phyloP scores from a whole-genome alignment of 345 rosid species.

The Geranium rotundifolium region DNA sequence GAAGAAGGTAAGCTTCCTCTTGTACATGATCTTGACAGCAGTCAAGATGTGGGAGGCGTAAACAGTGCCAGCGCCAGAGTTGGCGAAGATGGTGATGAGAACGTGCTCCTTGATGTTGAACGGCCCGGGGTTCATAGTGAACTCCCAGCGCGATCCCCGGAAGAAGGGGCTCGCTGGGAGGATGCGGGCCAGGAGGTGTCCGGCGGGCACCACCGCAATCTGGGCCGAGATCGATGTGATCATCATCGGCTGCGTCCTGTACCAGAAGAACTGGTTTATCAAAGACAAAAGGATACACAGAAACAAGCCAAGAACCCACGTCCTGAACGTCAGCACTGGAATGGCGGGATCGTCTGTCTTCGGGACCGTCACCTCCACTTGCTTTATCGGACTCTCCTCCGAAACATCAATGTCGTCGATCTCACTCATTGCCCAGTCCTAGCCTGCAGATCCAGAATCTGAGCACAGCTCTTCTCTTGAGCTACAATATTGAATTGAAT shows the following conservation, averaged over 20 bases:
- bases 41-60: constrained; percentile 10
- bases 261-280: constrained; percentile 15
- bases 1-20: not conserved
- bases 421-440: too few relatives aligned
- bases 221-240: constrained; percentile 5
- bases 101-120: constrained; percentile 24
- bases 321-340: constrained; percentile 14
- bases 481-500: too few relatives aligned
- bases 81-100: constrained; percentile 17
- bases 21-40: constrained; percentile 15
- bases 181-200: constrained; percentile 19
- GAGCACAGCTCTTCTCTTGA: too few relatives aligned
- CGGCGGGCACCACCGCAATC: constrained; percentile 10
- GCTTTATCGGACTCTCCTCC: too few relatives aligned
- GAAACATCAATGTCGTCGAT: not conserved
- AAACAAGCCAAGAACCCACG: constrained; percentile 16
- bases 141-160: constrained; percentile 18
- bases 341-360: constrained; percentile 14
- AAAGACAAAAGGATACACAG: constrained; percentile 10
- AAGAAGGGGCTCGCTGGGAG: constrained; percentile 7
- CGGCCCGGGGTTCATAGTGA: constrained; percentile 27
- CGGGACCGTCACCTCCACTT: too few relatives aligned
- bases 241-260: constrained; percentile 5
- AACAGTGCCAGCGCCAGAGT: constrained; percentile 7
- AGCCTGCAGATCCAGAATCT: too few relatives aligned